Evolutionary conservation across 768 basidiomycete species (phyloP).

Genomic region (Tricholoma sp.): DNA sequence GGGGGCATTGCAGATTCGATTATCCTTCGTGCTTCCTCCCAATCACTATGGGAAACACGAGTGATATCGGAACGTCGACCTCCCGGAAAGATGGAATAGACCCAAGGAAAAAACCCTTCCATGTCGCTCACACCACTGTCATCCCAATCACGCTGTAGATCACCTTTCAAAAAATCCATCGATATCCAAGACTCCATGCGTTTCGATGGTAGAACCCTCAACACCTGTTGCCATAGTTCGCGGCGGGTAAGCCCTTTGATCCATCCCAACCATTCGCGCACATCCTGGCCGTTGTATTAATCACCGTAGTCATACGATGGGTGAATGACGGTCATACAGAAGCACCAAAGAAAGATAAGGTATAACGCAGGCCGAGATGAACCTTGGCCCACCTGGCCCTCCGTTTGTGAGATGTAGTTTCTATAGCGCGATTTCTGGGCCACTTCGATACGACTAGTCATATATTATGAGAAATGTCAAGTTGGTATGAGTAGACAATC

Average conservation of each 20-base stretch:
- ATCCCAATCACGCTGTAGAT: no score
- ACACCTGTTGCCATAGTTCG: not conserved
- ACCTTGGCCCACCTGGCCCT: no score
- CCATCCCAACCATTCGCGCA: not conserved
- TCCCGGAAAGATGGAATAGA: not conserved
- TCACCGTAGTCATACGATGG: no score
- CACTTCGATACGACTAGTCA: no score
- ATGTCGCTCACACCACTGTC: no score
- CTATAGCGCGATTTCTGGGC: no score
- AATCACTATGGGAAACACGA: not conserved
- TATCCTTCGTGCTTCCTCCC: not conserved
- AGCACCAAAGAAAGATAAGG: not conserved
- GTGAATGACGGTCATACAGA: not conserved
- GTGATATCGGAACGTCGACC: not conserved
- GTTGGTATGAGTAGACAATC: not conserved
- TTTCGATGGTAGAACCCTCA: not conserved
- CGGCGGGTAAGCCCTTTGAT: not conserved
- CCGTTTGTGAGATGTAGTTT: not conserved
- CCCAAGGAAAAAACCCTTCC: not conserved
- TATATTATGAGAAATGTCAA: no score
- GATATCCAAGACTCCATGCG: not conserved
- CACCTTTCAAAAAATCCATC: no score
- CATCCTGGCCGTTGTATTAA: not conserved
- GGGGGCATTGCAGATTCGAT: not conserved
- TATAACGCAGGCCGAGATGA: not conserved